Evolutionary conservation across 352 stramenopile species (phyloP).

Genomic region (Phytophthora sansomeana): DNA sequence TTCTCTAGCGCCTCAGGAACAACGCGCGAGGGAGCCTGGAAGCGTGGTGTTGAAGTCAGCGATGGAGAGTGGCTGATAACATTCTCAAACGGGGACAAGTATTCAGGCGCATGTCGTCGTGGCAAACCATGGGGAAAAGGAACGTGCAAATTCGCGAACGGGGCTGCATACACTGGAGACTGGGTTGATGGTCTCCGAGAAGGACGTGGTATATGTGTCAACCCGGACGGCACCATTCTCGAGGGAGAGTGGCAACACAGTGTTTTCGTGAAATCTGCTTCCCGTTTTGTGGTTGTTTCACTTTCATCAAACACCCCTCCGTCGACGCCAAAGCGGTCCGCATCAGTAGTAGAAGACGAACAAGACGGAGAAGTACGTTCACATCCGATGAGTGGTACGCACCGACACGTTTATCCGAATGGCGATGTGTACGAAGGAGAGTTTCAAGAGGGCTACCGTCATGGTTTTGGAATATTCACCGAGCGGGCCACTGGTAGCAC

Average conservation of each 20-base stretch:
- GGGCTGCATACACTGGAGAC: conserved; percentile 89
- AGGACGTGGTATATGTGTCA: conserved; percentile 75
- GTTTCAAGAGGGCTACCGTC: conserved; percentile 52
- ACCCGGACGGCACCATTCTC: conserved; percentile 64
- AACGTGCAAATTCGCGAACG: conserved; percentile 91
- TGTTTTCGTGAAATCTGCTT: conserved; percentile 56
- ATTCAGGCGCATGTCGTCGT: conserved; percentile 65
- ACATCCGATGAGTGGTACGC: conserved; percentile 43
- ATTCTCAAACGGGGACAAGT: conserved; percentile 84
- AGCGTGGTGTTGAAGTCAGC: conserved; percentile 54
- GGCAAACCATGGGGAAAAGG: conserved; percentile 78
- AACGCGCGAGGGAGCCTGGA: conserved; percentile 78
- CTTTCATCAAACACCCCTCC: conserved; percentile 32
- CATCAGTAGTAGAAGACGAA: conserved; percentile 5
- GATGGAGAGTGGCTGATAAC: conserved; percentile 76
- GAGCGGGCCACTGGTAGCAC: conserved; percentile 66
- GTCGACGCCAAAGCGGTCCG: conserved; percentile 6
- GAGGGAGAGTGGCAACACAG: conserved; percentile 83
- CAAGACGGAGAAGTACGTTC: conserved; percentile 2
- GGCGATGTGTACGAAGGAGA: conserved; percentile 81
- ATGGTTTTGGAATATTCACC: conserved; percentile 71
- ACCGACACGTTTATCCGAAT: conserved; percentile 63
- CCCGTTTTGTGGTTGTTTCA: conserved; percentile 71
- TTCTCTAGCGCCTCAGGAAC: conserved; percentile 65
- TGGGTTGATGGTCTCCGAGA: conserved; percentile 86